Evolutionary conservation across 139 green algal genomes (phyloP).

Genomic region (Asterochloris sp.): DNA sequence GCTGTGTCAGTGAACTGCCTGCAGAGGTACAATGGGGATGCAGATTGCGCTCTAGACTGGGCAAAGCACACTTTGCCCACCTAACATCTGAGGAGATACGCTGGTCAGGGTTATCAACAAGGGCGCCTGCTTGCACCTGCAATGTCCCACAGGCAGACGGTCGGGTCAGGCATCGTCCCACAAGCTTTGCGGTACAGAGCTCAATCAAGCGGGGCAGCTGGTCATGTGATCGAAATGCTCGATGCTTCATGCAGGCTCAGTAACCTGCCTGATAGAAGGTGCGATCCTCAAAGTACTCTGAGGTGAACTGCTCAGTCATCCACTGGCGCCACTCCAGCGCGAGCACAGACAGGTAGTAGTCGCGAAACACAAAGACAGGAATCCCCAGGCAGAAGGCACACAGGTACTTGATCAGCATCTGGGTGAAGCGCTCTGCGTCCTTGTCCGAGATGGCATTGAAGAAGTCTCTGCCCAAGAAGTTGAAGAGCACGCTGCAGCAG

Average conservation of each 20-base stretch:
- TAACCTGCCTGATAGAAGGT: conserved; percentile 78
- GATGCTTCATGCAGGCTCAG: no score
- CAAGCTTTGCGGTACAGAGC: no score
- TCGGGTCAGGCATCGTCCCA: no score
- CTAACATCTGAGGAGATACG: conserved; percentile 78
- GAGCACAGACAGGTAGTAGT: conserved; percentile 80
- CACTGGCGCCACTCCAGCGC: conserved; percentile 92
- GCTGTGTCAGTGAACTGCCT: conserved; percentile 88
- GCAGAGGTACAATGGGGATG: conserved; percentile 1
- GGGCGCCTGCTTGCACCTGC: conserved; percentile 26
- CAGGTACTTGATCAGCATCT: conserved; percentile 80
- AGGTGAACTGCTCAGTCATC: conserved; percentile 83
- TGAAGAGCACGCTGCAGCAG: conserved; percentile 87
- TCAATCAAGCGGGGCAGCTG: no score
- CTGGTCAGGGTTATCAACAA: conserved; percentile 92
- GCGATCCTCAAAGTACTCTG: conserved; percentile 80
- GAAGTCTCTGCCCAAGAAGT: conserved; percentile 97
- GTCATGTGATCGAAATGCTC: no score
- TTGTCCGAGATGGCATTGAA: conserved; percentile 94
- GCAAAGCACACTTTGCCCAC: conserved; percentile 22
- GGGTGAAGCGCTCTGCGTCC: conserved; percentile 68
- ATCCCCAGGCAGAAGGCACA: conserved; percentile 44
- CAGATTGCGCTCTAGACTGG: background rate
- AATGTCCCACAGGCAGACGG: no score
- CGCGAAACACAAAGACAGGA: conserved; percentile 85